Base-by-base conservation (phyloP, 2,329 filamentous ascomycete species). In the Colletotrichum liriopes region DNA sequence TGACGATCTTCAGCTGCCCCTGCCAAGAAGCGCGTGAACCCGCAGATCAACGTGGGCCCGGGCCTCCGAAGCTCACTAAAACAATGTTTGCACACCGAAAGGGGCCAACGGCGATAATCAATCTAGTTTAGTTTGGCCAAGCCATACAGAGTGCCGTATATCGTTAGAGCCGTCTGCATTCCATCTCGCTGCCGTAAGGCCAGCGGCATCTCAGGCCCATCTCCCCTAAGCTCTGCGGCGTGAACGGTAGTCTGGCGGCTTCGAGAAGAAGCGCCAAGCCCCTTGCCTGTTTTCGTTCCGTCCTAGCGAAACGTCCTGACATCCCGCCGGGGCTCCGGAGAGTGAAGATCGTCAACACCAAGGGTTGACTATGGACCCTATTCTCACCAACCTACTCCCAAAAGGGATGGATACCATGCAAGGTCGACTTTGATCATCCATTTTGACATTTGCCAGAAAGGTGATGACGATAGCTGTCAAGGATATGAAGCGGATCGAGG, bases 1-100 rank as follows among this genome's bases (percentile, higher is more conserved):
- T 71, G 49, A 58, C 5, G 68, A 71, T 71, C 68, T 43, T 67
- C 68, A 5, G 9, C 23, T 1, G 16, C 64, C 64, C 65, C 4
- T 41, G 41, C 37, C 51, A 23, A 12, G 8, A 14, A 41, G 14
- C 39, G 41, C 43, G 49, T 23, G 29, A 52, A 49, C 56, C 56
- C 37, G 64, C 56, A 62, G 64, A 68, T 67, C 49, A n/a, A 56
- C 45, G 43, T 20, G 1, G 59, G 29, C 8, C 29, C 14, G n/a
- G 60, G 32, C 55, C 51, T 67, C 51, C 64, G 43, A 62, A 32
- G 56, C 12, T 51, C 23, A 41, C 20, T 51, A 16, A 54, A 39
- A 51, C 37, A 39, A 11, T 16, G 61, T 65, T 47, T 47, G 26
- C 43, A 7, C 43, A 8, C 29, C 63, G 32, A 29, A 65, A 51